Evolutionary conservation across 2,329 filamentous ascomycete species (phyloP).

Genomic region (Exophiala aquamarina): DNA sequence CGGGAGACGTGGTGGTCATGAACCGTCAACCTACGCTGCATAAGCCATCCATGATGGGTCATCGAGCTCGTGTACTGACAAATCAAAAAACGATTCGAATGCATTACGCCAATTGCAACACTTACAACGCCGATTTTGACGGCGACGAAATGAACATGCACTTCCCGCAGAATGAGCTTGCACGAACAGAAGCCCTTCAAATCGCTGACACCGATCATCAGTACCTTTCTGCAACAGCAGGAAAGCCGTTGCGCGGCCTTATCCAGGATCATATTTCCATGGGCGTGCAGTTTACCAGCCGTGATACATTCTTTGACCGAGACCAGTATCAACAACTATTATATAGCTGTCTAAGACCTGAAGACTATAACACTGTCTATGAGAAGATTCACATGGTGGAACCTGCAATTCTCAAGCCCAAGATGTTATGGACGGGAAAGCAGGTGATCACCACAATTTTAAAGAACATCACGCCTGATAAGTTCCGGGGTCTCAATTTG

Average conservation of each 20-base stretch:
- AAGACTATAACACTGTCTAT: conserved; percentile 81
- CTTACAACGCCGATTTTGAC: conserved; percentile 99
- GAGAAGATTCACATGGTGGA: conserved; percentile 78
- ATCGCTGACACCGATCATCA: conserved; percentile 97
- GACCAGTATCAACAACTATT: conserved; percentile 92
- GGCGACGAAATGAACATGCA: conserved; percentile 99
- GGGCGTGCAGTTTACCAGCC: conserved; percentile 83
- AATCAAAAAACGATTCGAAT: conserved; percentile 98
- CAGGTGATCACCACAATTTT: conserved; percentile 91
- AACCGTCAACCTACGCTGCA: conserved; percentile 97
- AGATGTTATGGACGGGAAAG: conserved; percentile 88
- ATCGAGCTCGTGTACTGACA: conserved; percentile 85
- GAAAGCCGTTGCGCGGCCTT: conserved; percentile 88
- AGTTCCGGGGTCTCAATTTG: conserved; percentile 76
- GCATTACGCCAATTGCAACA: conserved; percentile 99
- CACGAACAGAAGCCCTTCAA: conserved; percentile 85
- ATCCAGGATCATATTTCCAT: conserved; percentile 99
- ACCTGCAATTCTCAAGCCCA: conserved; percentile 80
- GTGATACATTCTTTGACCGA: conserved; percentile 85
- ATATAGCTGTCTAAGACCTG: conserved; percentile 84
- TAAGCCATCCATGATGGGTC: conserved; percentile 99
- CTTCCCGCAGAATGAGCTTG: conserved; percentile 95
- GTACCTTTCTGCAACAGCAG: conserved; percentile 89
- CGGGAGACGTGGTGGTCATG: conserved; percentile 97
- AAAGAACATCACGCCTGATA: conserved; percentile 81